A percentile compares a stretch with the other conserved stretches of the same genome.
Evolutionary conservation across 202 grass and related monocot species (phyloP).

Genomic region (Carex sylvatica): DNA sequence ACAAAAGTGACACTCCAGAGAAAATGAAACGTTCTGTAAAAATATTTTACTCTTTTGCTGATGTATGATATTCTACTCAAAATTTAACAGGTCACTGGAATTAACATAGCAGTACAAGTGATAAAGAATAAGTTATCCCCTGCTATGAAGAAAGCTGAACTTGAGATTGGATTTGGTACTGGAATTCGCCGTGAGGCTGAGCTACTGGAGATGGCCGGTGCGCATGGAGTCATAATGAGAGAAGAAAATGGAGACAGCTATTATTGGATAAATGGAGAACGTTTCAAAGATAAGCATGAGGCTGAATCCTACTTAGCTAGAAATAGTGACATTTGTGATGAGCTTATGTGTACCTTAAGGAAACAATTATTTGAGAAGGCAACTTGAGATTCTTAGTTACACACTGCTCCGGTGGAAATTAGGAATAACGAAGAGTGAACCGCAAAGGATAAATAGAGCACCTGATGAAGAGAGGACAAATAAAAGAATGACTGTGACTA

Average conservation of each 20-base stretch:
- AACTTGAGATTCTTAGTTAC: conserved; percentile 1
- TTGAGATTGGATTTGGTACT: conserved; percentile 74
- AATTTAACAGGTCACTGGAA: conserved; percentile 62
- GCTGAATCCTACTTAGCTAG: conserved; percentile 63
- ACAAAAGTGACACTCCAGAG: not conserved
- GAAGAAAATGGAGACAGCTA: conserved; percentile 36
- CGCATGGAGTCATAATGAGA: conserved; percentile 51
- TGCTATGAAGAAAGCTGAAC: conserved; percentile 64
- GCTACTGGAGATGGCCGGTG: conserved; percentile 68
- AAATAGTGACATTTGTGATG: conserved; percentile 46
- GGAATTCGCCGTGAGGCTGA: conserved; percentile 70
- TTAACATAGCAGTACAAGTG: conserved; percentile 66
- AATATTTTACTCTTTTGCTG: not conserved
- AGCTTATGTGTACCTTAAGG: conserved; percentile 49
- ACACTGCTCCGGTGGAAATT: not conserved
- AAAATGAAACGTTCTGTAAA: not conserved
- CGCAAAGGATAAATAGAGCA: not conserved
- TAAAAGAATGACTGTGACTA: not conserved
- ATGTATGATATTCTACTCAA: not conserved
- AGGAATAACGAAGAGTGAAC: not conserved
- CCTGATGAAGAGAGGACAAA: not conserved
- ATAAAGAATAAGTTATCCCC: conserved; percentile 89
- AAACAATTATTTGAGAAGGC: conserved; percentile 45
- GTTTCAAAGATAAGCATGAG: conserved; percentile 41
- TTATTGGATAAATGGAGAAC: conserved; percentile 75